phyloP scores from a whole-genome alignment of 768 basidiomycete genomes.

The Rhodotorula babjevae region DNA sequence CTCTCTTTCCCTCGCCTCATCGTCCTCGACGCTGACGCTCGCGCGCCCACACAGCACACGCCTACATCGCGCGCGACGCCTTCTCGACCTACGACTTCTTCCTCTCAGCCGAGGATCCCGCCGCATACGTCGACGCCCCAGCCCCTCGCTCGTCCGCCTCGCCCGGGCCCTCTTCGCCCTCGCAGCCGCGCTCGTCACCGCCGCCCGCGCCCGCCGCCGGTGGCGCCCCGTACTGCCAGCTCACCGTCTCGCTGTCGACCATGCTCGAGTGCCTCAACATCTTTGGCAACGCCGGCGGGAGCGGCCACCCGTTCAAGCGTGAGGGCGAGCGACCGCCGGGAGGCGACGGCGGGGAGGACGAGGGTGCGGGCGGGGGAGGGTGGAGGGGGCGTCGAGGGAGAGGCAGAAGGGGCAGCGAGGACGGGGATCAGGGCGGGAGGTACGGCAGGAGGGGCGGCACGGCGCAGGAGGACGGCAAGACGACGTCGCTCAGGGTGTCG shows the following conservation, averaged over 20 bases:
- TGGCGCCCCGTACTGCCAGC: slow-evolving; percentile 43
- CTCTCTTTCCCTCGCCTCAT: neutral
- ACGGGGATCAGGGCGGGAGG: slow-evolving; percentile 4
- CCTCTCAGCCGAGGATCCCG: slow-evolving; percentile 46
- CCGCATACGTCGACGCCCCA: slow-evolving; percentile 42
- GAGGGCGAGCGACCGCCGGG: neutral
- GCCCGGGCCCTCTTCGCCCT: slow-evolving; percentile 44
- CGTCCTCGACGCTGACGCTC: neutral
- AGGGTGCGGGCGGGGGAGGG: slow-evolving; percentile 10
- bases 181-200: slow-evolving; percentile 4
- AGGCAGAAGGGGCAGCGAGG: slow-evolving; percentile 11
- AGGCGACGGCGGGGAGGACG: slow-evolving; percentile 14
- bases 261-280: slow-evolving; percentile 88
- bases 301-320: slow-evolving; percentile 23
- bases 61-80: slow-evolving; percentile 69
- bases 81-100: slow-evolving; percentile 75
- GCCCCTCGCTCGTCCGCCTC: slow-evolving; percentile 46
- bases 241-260: slow-evolving; percentile 78
- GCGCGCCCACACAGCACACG: slow-evolving; percentile 58
- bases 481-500: slow-evolving; percentile 38
- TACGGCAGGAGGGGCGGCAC: neutral
- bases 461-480: slow-evolving; percentile 10
- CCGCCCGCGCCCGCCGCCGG: slow-evolving; percentile 35
- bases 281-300: slow-evolving; percentile 68
- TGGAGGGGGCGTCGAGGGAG: slow-evolving; percentile 1